Conservation (phyloP, 768 basidiomycete genomes). For the Boletus pseudo-olivaceus region DNA sequence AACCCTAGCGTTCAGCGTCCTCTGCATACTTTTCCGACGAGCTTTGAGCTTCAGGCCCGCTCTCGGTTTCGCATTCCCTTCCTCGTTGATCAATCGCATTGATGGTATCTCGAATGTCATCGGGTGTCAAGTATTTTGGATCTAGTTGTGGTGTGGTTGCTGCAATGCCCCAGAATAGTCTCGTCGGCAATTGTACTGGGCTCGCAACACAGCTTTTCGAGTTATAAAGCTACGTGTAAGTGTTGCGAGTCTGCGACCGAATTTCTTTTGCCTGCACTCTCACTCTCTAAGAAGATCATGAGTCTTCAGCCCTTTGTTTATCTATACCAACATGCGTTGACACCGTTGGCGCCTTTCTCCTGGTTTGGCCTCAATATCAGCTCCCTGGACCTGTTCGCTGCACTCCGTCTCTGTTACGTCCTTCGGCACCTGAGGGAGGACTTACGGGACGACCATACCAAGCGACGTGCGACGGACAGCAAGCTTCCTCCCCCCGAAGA, state of each 20-base stretch:
- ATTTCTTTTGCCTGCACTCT: background rate
- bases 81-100: too few species aligned
- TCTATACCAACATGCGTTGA: slow-evolving; percentile 50
- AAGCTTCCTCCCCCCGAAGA: slow-evolving; percentile 38
- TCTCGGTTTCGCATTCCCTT: too few species aligned
- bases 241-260: background rate
- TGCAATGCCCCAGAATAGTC: slow-evolving; percentile 1
- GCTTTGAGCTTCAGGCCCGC: too few species aligned
- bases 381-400: slow-evolving; percentile 64
- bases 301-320: slow-evolving; percentile 41
- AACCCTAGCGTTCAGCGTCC: too few species aligned
- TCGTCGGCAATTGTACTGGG: background rate
- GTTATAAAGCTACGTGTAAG: too few species aligned
- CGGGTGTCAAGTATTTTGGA: too few species aligned
- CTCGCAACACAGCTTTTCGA: too few species aligned
- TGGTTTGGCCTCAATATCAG: slow-evolving; percentile 61
- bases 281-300: slow-evolving; percentile 20
- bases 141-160: too few species aligned
- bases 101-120: too few species aligned
- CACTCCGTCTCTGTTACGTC: slow-evolving; percentile 64
- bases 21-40: too few species aligned
- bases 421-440: slow-evolving; percentile 65
- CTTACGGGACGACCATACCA: slow-evolving; percentile 41
- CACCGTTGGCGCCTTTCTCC: slow-evolving; percentile 62
- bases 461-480: slow-evolving; percentile 33